Conservation (phyloP, 1,284 basidiomycete species). For the Ceratobasidium sp. region DNA sequence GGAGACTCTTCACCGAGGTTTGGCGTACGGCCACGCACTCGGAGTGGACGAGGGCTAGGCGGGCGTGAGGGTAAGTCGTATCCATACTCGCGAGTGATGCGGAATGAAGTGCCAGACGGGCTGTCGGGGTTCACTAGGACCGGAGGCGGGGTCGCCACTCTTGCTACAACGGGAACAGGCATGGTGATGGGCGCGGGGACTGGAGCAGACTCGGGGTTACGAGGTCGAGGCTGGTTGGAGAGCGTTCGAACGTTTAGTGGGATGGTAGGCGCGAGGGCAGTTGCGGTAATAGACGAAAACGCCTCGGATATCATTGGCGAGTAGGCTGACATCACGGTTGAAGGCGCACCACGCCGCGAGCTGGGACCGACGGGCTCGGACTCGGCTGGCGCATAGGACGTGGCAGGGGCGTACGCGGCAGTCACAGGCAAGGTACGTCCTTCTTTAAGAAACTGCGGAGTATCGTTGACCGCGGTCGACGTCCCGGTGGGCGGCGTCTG, state of each 20-base stretch:
- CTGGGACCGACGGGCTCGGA: conserved; percentile 27
- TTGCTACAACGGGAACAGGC: conserved; percentile 1
- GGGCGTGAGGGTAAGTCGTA: background rate
- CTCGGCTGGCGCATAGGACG: conserved; percentile 37
- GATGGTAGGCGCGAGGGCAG: conserved; percentile 25
- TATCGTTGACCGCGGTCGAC: conserved; percentile 37
- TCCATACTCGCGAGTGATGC: conserved; percentile 26
- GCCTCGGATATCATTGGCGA: conserved; percentile 23
- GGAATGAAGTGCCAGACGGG: conserved; percentile 16
- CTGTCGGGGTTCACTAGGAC: background rate
- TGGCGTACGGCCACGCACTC: background rate
- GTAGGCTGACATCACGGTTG: conserved; percentile 5
- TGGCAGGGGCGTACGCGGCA: conserved; percentile 26
- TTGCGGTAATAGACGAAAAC: conserved; percentile 23
- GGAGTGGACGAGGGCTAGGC: background rate
- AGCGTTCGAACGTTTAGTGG: conserved; percentile 31
- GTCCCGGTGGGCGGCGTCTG: conserved; percentile 28
- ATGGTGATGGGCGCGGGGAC: background rate
- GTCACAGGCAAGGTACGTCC: conserved; percentile 16
- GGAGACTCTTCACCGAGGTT: conserved; percentile 57
- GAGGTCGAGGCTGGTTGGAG: conserved; percentile 5
- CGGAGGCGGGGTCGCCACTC: conserved; percentile 10
- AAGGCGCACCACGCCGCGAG: conserved; percentile 1
- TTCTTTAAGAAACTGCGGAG: conserved; percentile 7
- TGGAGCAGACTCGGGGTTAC: background rate